Evolutionary conservation across 2,329 filamentous ascomycete species (phyloP).

Genomic region (Biscogniauxia mediterranea): DNA sequence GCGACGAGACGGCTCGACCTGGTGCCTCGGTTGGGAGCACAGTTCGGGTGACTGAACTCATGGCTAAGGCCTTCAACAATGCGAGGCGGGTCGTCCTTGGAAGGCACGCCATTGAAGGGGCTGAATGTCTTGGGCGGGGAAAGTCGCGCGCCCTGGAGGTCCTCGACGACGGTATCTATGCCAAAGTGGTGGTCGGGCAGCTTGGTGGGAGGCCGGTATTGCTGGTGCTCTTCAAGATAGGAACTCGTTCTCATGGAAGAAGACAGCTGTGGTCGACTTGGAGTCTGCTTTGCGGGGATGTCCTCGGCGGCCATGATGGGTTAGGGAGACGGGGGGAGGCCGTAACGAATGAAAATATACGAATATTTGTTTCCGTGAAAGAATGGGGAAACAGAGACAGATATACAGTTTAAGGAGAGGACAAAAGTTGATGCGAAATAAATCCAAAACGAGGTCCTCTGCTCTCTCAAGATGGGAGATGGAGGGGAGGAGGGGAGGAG

Average conservation of each 20-base stretch:
- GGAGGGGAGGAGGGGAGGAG: background rate
- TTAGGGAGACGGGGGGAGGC: background rate
- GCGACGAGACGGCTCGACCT: constrained; percentile 54
- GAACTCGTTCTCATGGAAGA: constrained; percentile 58
- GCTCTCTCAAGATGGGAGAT: background rate
- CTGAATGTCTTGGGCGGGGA: constrained; percentile 42
- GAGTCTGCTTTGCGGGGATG: constrained; percentile 25
- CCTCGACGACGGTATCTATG: constrained; percentile 65
- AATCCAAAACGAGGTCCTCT: background rate
- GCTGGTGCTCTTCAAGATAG: constrained; percentile 62
- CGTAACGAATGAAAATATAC: background rate
- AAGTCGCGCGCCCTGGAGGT: constrained; percentile 41
- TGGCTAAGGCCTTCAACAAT: constrained; percentile 63
- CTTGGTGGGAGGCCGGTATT: constrained; percentile 56
- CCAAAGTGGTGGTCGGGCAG: constrained; percentile 56
- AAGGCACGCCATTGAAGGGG: constrained; percentile 60
- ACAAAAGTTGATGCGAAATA: background rate
- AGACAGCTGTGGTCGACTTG: constrained; percentile 47
- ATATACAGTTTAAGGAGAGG: no score
- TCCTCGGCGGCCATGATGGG: constrained; percentile 27
- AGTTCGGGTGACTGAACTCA: constrained; percentile 62
- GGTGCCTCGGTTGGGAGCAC: constrained; percentile 50
- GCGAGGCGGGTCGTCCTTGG: constrained; percentile 55
- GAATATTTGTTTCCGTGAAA: background rate
- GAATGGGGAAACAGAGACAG: no score